Percentiles rank a stretch among this genome's conserved stretches.
Conservation (phyloP, 1,284 basidiomycete genomes). For the Thelephora terrestris region DNA sequence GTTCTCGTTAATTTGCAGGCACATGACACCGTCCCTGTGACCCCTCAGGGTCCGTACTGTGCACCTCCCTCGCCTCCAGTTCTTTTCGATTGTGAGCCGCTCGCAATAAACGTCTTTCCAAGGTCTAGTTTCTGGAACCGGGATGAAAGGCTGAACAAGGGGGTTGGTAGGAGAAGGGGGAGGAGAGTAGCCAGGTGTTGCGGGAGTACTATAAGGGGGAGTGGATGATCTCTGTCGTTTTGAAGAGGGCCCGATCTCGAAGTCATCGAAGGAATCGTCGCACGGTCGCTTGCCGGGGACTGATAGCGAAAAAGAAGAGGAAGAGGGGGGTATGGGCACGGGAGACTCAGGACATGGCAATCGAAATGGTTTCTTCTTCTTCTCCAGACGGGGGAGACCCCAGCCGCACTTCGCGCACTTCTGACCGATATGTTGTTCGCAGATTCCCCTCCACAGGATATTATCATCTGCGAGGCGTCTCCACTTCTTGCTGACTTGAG, state of each 20-base stretch:
- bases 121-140: slow-evolving; percentile 41
- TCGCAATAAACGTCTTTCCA: slow-evolving; percentile 99
- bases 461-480: slow-evolving; percentile 91
- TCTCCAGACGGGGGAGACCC: slow-evolving; percentile 90
- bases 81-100: slow-evolving; percentile 88
- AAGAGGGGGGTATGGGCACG: slow-evolving; percentile 23
- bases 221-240: slow-evolving; percentile 38
- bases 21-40: slow-evolving; percentile 96
- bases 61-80: slow-evolving; percentile 93
- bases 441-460: slow-evolving; percentile 92
- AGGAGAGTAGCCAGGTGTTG: slow-evolving; percentile 1
- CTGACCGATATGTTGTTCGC: slow-evolving; percentile 97
- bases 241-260: slow-evolving; percentile 16
- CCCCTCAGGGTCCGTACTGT: slow-evolving; percentile 80
- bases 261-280: slow-evolving; percentile 16
- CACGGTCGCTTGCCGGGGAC: slow-evolving; percentile 26
- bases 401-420: slow-evolving; percentile 98
- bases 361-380: slow-evolving; percentile 38
- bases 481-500: slow-evolving; percentile 89
- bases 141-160: slow-evolving; percentile 15
- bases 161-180: slow-evolving; percentile 11
- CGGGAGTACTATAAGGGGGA: slow-evolving; percentile 4
- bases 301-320: slow-evolving; percentile 18
- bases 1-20: slow-evolving; percentile 89
- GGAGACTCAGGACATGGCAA: slow-evolving; percentile 22